Conservation (phyloP, 2,329 filamentous ascomycete genomes). For the Ceratocystiopsis brevicomis region DNA sequence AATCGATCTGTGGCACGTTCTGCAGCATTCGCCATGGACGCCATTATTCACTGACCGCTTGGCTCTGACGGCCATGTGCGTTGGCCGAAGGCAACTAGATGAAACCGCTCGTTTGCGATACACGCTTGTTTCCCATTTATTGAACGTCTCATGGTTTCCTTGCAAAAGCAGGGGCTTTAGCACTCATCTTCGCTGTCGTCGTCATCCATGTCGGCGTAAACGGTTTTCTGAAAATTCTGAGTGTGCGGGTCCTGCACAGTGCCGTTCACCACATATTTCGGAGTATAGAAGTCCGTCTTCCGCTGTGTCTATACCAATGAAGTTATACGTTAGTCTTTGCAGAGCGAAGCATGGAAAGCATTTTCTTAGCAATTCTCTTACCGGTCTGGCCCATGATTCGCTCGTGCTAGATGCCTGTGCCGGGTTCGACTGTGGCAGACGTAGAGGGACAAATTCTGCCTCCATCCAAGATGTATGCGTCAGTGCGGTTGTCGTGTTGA, state of each 20-base stretch:
- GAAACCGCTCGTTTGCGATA: too few relatives aligned
- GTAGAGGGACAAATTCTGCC: not conserved
- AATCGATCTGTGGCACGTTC: not conserved
- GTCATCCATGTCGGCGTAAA: slow-evolving; percentile 6
- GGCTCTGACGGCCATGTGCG: too few relatives aligned
- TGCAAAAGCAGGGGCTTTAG: not conserved
- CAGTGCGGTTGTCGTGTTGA: too few relatives aligned
- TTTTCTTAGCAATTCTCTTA: not conserved
- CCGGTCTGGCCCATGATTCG: not conserved
- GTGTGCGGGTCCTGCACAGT: not conserved
- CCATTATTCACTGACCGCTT: too few relatives aligned
- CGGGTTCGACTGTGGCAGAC: not conserved
- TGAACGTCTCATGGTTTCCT: too few relatives aligned
- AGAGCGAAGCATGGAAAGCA: not conserved
- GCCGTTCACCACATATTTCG: slow-evolving; percentile 4
- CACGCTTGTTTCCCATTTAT: too few relatives aligned
- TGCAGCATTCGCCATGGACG: too few relatives aligned
- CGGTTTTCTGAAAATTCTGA: not conserved
- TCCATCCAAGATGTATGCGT: too few relatives aligned
- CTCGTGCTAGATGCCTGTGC: not conserved
- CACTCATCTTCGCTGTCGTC: slow-evolving; percentile 8
- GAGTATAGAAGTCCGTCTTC: slow-evolving; percentile 1
- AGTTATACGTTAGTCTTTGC: too few relatives aligned
- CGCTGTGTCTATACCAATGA: not conserved
- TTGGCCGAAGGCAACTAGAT: too few relatives aligned